Base-by-base conservation (phyloP, 495 filamentous ascomycete genomes). In the Podospora comata region DNA sequence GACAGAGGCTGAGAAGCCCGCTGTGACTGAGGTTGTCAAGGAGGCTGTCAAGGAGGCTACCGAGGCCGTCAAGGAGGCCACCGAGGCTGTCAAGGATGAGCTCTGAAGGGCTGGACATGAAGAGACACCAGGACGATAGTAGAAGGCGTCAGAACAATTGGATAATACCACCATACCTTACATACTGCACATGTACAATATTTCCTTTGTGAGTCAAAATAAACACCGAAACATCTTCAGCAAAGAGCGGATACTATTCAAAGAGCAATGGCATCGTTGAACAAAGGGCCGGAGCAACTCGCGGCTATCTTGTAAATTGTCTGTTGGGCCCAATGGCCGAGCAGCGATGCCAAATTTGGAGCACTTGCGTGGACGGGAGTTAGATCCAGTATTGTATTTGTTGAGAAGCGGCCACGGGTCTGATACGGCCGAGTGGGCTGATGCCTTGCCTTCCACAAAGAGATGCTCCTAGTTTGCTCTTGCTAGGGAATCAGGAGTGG, bases 1-100 rank as follows among this genome's bases (percentile, higher is more conserved):
- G 69, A 65, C 59, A 55, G 28, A 26, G 11, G 61, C 64, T 2
- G 67, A 73, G 65, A 58, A 53, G 27, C 39, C 56, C 27, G 69
- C 53, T 9, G 65, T 18, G 44, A 58, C 55, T 26, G 55, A 58
- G 55, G 23, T 18, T 58, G 39, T 48, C 15, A 48, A 48, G 39
- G 55, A 58, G 55, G 55, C 55, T 26, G 55, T 26, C n/a, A 26
- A 58, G 55, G 55, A 58, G n/a, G 23, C 55, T 7, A 58, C 55
- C 1, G 55, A 58, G n/a, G 23, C 55, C 23, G 39, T 11, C 39
- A 48, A 48, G 39, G 55, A 58, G 55, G 55, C 55, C 3, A 26
- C 55, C 5, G n/a, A 58, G 55, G 55, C 55, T 19, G 23, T 26
- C 11, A 69, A 69, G 62, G 67, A 69, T 5, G 69, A 71, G 62